Evolutionary conservation across 768 basidiomycete genomes (phyloP).

Genomic region (Trametes maxima): DNA sequence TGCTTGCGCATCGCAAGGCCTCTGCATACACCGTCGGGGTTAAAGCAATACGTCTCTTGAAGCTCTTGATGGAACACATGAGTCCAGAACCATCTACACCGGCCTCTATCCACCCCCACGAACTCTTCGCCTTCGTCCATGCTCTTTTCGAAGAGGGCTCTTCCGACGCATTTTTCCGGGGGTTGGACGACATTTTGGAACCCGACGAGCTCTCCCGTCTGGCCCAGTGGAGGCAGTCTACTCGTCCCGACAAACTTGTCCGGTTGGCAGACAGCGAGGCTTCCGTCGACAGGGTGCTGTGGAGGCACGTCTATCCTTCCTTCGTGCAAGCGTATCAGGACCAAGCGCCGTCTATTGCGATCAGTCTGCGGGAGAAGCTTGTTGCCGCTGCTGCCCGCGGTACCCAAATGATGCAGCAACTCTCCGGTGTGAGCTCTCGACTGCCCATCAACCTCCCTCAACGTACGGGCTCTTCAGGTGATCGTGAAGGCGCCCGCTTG

Average conservation of each 20-base stretch:
- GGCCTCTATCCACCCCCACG: conserved; percentile 30
- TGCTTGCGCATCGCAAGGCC: conserved; percentile 60
- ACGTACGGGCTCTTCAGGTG: conserved; percentile 43
- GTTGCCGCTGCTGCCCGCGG: conserved; percentile 71
- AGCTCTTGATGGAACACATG: conserved; percentile 50
- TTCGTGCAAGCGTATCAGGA: conserved; percentile 62
- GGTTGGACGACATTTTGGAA: conserved; percentile 69
- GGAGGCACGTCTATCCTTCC: conserved; percentile 71
- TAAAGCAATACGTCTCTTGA: conserved; percentile 62
- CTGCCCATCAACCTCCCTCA: conserved; percentile 50
- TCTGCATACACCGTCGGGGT: conserved; percentile 61
- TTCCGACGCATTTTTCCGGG: conserved; percentile 53
- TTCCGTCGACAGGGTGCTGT: conserved; percentile 68
- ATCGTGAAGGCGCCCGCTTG: conserved; percentile 54
- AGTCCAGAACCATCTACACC: conserved; percentile 35
- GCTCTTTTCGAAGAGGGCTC: conserved; percentile 54
- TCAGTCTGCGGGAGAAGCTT: conserved; percentile 61
- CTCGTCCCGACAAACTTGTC: conserved; percentile 57
- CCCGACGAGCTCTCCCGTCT: conserved; percentile 59
- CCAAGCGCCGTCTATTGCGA: conserved; percentile 46
- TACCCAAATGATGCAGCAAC: conserved; percentile 68
- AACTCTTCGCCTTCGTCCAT: conserved; percentile 48
- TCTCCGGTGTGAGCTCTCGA: conserved; percentile 69
- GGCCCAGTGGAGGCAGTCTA: conserved; percentile 65
- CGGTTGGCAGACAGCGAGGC: conserved; percentile 73